These are phyloP conservation scores for Geosmithia flava DNA, from an alignment of 2,329 filamentous ascomycete genomes.

Conservation along the genomic window DNA sequence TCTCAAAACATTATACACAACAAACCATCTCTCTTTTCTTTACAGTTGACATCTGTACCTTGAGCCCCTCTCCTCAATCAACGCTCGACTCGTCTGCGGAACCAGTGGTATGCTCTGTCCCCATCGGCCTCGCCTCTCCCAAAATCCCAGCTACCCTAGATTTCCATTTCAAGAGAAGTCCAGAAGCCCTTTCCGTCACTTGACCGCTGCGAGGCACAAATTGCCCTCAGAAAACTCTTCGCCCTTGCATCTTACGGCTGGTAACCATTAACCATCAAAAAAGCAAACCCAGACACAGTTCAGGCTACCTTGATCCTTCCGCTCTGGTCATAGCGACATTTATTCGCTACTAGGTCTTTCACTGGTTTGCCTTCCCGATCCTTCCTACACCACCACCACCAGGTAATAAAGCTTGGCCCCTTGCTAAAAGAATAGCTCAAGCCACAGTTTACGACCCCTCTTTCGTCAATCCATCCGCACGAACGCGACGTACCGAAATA, in stretches of 20 bases:
- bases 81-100: background rate
- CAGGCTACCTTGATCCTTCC: too few species aligned
- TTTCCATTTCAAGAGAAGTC: conserved; percentile 1
- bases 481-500: background rate
- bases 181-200: background rate
- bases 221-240: background rate
- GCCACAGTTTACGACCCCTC: background rate
- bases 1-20: too few species aligned
- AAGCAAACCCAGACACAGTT: too few species aligned
- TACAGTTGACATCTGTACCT: too few species aligned
- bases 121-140: background rate
- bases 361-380: too few species aligned
- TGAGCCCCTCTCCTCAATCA: background rate
- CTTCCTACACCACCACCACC: background rate
- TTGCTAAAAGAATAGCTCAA: background rate
- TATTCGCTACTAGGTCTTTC: too few species aligned
- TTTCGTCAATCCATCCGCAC: background rate
- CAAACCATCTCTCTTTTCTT: too few species aligned
- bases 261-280: too few species aligned
- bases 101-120: background rate
- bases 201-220: background rate
- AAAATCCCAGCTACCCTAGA: conserved; percentile 1
- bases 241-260: background rate
- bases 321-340: too few species aligned
- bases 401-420: background rate